These are phyloP conservation scores for Beauveria scarabaeidicola DNA, from an alignment of 2,329 filamentous ascomycete species.

Conservation along the genomic window DNA sequence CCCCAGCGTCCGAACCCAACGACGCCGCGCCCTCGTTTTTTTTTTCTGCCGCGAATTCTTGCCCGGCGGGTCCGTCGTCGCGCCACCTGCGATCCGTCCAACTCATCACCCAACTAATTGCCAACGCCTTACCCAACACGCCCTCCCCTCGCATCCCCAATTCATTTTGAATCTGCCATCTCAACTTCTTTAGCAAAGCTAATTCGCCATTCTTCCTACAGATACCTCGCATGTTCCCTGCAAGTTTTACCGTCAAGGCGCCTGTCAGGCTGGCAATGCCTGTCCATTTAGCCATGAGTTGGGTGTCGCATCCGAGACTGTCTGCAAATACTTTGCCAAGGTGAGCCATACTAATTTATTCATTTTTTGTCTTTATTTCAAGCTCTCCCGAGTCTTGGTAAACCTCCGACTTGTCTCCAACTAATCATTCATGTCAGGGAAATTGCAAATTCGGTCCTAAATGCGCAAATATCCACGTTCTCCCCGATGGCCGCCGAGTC, in stretches of 20 bases:
- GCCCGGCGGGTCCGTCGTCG: not conserved
- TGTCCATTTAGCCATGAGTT: constrained; percentile 96
- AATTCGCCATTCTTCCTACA: constrained; percentile 30
- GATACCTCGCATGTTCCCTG: constrained; percentile 96
- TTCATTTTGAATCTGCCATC: not conserved
- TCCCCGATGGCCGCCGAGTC: constrained; percentile 86
- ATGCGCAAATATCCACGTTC: constrained; percentile 92
- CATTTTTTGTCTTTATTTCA: no score
- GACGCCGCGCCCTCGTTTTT: not conserved
- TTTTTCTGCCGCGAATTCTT: constrained; percentile 1
- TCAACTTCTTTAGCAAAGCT: constrained; percentile 9
- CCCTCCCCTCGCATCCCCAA: not conserved
- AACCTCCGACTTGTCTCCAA: not conserved
- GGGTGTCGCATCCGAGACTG: constrained; percentile 72
- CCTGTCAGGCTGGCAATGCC: constrained; percentile 90
- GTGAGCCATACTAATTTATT: constrained; percentile 38
- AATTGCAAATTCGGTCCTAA: constrained; percentile 99
- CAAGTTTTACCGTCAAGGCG: constrained; percentile 97
- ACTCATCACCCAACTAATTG: not conserved
- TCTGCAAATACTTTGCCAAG: constrained; percentile 99
- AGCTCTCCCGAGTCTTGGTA: not conserved
- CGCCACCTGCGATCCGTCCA: not conserved
- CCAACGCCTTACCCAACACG: constrained; percentile 13
- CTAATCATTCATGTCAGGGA: constrained; percentile 47
- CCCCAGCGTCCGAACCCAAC: not conserved